phyloP scores from a whole-genome alignment of 75 land plant species.

The Chamaecyparis obtusa region DNA sequence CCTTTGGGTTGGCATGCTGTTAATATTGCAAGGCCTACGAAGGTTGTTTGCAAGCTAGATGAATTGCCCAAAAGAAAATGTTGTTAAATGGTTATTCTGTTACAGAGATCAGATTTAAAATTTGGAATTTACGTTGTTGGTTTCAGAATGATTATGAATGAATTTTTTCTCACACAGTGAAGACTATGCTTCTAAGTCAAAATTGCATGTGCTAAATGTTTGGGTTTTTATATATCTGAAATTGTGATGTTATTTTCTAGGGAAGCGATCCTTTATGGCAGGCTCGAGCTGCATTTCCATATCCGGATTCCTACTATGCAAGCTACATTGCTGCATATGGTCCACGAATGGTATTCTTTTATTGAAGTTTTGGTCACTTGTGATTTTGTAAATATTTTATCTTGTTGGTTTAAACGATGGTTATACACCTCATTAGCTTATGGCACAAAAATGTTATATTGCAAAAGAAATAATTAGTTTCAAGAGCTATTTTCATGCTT shows the following conservation, averaged over 20 bases:
- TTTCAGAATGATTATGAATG: not conserved
- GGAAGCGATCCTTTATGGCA: constrained; percentile 18
- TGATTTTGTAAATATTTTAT: not conserved
- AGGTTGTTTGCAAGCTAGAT: not conserved
- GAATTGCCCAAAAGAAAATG: not conserved
- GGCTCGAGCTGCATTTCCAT: constrained; percentile 64
- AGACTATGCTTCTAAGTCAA: not conserved
- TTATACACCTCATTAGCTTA: not conserved
- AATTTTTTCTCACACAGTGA: not conserved
- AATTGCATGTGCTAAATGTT: not conserved
- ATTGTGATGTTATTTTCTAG: not conserved
- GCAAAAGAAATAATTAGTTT: not conserved
- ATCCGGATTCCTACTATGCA: constrained; percentile 66
- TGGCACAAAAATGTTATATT: not conserved
- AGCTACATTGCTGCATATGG: constrained; percentile 67
- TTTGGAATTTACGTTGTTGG: not conserved
- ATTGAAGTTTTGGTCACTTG: not conserved
- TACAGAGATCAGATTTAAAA: not conserved
- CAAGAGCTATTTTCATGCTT: not conserved
- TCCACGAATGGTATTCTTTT: constrained; percentile 27
- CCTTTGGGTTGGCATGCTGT: not conserved
- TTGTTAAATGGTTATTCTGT: not conserved
- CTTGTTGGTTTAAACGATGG: not conserved
- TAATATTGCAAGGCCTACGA: not conserved
- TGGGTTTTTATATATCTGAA: not conserved